Evolutionary conservation across 768 basidiomycete genomes (phyloP), one percentile per base, ranked within the genome.

Genomic region (Hypsizygus marmoreus): DNA sequence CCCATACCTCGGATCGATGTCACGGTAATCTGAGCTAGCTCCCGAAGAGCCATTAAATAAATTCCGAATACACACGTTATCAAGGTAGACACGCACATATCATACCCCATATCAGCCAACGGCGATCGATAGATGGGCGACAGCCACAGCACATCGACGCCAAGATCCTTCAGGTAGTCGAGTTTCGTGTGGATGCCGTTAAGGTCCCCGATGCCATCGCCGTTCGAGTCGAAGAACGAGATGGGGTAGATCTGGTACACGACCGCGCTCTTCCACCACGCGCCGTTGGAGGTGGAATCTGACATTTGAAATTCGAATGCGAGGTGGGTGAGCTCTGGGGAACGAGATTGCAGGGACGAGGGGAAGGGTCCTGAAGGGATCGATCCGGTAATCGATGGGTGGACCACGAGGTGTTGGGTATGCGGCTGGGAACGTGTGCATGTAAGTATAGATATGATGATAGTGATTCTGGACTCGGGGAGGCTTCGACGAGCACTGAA

Each of bases 211-310:
- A 80, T 61, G 0, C 85, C 87, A 59, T 84, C 82, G 1, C 79
- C 83, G 49, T 82, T 86, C n/a, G 82, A 78, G 57, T 88, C 86
- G 43, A 70, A 75, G 70, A 86, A 88, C 0, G 83, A 86, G 40
- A 79, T 66, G 2, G 85, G 85, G 57, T 86, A 86, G 59, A 88
- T 84, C 61, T 86, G 84, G 65, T 85, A 85, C 16, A 86, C 67
- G 23, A 73, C 60, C 3, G 75, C 75, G 13, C 72, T 69, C 54
- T 83, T 82, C 80, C 81, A 84, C 81, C 81, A 84, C 0, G 62
- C 48, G 20, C 43, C 47, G 31, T 13, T 17, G 11, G 28, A 13
- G 4, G 45, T 16, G 41, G 37, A 14, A 28, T 39, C 26, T 24
- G 28, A 17, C 12, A 4, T 9, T 29, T 25, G 29, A 19, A 17